phyloP scores from a whole-genome alignment of 148 eudicot genomes.

The Rhododendron williamsianum region DNA sequence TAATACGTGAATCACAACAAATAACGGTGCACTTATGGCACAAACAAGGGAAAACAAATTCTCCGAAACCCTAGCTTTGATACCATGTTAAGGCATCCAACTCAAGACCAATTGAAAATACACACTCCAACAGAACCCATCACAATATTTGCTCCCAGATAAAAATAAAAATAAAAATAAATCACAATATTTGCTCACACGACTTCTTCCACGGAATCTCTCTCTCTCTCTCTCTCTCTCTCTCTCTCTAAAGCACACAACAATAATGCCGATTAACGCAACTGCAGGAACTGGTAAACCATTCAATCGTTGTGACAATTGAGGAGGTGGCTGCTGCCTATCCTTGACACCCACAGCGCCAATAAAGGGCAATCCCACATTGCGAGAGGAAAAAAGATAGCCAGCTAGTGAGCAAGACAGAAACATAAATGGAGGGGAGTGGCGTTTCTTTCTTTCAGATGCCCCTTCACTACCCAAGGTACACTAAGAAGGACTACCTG shows the following conservation, averaged over 20 bases:
- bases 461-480: conserved; percentile 80
- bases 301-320: conserved; percentile 26
- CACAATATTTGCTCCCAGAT: not conserved
- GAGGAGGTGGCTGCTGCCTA: not conserved
- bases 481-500: conserved; percentile 52
- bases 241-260: conserved; percentile 2
- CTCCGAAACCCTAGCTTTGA: too few relatives aligned
- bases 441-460: conserved; percentile 34
- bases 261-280: not conserved
- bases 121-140: not conserved
- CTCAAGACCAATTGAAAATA: too few relatives aligned
- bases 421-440: not conserved
- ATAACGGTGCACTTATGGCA: too few relatives aligned
- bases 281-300: conserved; percentile 27
- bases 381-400: not conserved
- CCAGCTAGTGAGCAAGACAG: conserved; percentile 3
- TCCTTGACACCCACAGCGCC: not conserved
- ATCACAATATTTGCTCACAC: not conserved
- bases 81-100: too few relatives aligned
- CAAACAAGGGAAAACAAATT: too few relatives aligned
- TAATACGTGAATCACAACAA: too few relatives aligned
- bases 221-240: not conserved
- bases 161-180: too few relatives aligned
- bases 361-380: not conserved
- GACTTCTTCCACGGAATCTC: not conserved